Percentiles rank a stretch among this genome's conserved stretches.
phyloP scores from a whole-genome alignment of 768 basidiomycete species.

The Leucocoprinus leucothites region DNA sequence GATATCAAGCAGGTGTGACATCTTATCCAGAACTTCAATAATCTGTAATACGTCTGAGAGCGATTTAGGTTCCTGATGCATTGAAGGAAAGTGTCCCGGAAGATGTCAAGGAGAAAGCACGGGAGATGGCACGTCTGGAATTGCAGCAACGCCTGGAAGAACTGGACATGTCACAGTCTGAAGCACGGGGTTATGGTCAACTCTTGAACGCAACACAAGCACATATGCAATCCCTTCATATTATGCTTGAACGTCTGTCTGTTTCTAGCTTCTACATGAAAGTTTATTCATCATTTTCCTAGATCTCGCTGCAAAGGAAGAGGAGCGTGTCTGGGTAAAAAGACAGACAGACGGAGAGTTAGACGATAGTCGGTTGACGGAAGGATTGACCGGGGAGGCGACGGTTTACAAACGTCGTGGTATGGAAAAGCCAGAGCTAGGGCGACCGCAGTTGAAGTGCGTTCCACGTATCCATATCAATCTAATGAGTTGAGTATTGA shows the following conservation, averaged over 20 bases:
- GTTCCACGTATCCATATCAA: conserved; percentile 2
- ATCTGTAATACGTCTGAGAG: background rate
- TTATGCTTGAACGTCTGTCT: conserved; percentile 59
- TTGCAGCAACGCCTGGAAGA: conserved; percentile 59
- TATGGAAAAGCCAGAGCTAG: conserved; percentile 67
- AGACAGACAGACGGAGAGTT: conserved; percentile 70
- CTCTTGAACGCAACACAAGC: conserved; percentile 53
- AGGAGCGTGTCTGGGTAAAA: conserved; percentile 70
- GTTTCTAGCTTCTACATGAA: background rate
- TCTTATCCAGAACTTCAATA: background rate
- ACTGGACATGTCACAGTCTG: conserved; percentile 53
- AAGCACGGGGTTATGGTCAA: conserved; percentile 54
- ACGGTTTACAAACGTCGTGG: conserved; percentile 70
- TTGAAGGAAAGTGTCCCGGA: conserved; percentile 60
- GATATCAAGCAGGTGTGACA: conserved; percentile 54
- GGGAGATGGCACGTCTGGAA: conserved; percentile 66
- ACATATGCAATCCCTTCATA: conserved; percentile 56
- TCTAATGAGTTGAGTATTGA: background rate
- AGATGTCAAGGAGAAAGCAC: conserved; percentile 56
- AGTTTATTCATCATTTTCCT: background rate
- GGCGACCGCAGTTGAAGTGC: conserved; percentile 66
- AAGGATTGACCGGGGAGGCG: conserved; percentile 65
- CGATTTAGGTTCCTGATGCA: conserved; percentile 17
- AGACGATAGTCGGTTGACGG: conserved; percentile 62
- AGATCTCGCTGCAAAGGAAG: conserved; percentile 68